phyloP scores from a whole-genome alignment of 2,329 filamentous ascomycete genomes.

The Fusarium camptoceras region DNA sequence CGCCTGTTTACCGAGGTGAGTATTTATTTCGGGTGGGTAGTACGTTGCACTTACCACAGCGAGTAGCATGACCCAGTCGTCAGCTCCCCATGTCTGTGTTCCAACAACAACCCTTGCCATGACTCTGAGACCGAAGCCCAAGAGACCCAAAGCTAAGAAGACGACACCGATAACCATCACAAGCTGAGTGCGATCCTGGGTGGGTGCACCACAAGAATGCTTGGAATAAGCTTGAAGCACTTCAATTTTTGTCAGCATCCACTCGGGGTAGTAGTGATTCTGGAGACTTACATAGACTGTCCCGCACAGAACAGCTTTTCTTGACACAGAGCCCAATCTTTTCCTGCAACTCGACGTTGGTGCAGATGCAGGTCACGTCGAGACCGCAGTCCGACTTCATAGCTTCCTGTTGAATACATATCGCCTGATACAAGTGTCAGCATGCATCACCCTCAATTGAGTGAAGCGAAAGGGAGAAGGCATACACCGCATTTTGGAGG shows the following conservation, averaged over 20 bases:
- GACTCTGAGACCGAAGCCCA: conserved; percentile 12
- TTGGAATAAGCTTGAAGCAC: conserved; percentile 23
- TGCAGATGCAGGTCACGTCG: conserved; percentile 25
- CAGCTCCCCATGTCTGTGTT: conserved; percentile 21
- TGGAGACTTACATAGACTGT: neutral
- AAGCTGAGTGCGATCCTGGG: conserved; percentile 17
- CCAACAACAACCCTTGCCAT: conserved; percentile 20
- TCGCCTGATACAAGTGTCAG: neutral
- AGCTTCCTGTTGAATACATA: conserved; percentile 7
- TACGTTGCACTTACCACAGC: neutral
- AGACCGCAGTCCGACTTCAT: conserved; percentile 20
- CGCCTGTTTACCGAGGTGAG: neutral
- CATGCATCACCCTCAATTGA: neutral
- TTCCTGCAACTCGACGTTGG: conserved; percentile 16
- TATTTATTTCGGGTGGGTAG: rapidly evolving
- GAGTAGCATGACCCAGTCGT: conserved; percentile 23
- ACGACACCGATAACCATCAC: conserved; percentile 8
- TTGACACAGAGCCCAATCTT: conserved; percentile 14
- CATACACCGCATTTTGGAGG: conserved; percentile 33
- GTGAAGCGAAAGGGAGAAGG: neutral
- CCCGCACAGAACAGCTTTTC: conserved; percentile 13
- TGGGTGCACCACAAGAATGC: conserved; percentile 11
- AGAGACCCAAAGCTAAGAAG: conserved; percentile 8
- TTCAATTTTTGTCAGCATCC: neutral
- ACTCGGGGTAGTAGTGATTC: neutral